Evolutionary conservation across 1,284 basidiomycete genomes (phyloP), one percentile per base, ranked within the genome.

Genomic region (Trametes pubescens): DNA sequence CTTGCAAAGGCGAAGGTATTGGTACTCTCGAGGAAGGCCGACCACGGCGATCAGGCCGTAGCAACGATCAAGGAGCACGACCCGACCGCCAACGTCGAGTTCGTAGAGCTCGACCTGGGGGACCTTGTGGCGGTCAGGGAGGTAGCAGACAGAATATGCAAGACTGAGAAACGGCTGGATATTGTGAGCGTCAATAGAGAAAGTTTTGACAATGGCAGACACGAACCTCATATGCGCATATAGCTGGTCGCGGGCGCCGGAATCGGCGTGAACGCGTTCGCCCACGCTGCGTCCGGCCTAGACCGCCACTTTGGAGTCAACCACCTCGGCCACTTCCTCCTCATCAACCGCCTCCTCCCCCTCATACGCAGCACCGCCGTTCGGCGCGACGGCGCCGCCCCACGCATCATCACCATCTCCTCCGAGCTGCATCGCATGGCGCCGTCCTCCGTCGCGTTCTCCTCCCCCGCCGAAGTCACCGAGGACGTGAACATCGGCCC

Each of bases 311-410:
- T 81, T 54, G 72, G 71, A 18, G 71, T 77, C 64, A 79, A 80
- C 69, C 76, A 78, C 38, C 75, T 81, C 51, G 37, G 37, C 14
- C 37, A 38, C 71, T 80, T 78, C 74, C 74, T 79, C 65, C 75
- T 79, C 63, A 76, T 80, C 71, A 82, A 82, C 71, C 78, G 72
- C 21, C 73, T 82, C 59, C 78, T 81, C 61, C 80, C 80, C 3
- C 74, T 81, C 51, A 65, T 81, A 29, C 76, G 77, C 61, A 76
- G 77, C 69, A 81, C 78, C 8, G 73, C 78, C 29, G 71, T 68
- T 73, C 53, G 53, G 6, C 73, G 73, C 8, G 55, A 62, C 56
- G 62, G 72, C 9, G 64, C 71, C 34, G 54, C 72, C 2, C 78
- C 79, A 0, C 77, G 81, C 37, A 79, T 82, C 72, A 75, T 83